Conservation (phyloP, 306 rosid genomes). For the Oxytropis ochrocephala region DNA sequence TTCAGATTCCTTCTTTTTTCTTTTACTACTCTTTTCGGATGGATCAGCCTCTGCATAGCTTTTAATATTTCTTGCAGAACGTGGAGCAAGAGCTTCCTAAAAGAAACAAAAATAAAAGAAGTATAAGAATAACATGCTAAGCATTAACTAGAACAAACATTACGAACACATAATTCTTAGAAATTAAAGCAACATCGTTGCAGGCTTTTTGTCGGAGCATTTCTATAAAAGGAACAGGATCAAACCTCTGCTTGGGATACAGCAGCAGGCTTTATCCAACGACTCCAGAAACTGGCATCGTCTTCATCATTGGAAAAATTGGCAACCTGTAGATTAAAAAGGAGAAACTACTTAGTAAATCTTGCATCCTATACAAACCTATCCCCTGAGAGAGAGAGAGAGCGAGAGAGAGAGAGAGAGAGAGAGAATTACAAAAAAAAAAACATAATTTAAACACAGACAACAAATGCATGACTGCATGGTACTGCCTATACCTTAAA, state of each 20-base stretch:
- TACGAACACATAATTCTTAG: neutral
- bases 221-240: slow-evolving; percentile 12
- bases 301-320: slow-evolving; percentile 84
- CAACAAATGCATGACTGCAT: neutral
- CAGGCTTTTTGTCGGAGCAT: neutral
- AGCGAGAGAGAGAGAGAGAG: too few relatives aligned
- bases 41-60: slow-evolving; percentile 86
- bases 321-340: slow-evolving; percentile 60
- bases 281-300: slow-evolving; percentile 99
- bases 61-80: slow-evolving; percentile 87
- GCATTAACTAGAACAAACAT: slow-evolving; percentile 8
- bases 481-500: slow-evolving; percentile 59
- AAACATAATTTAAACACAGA: neutral
- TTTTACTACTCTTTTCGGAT: slow-evolving; percentile 69
- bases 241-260: slow-evolving; percentile 82
- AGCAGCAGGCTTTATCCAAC: slow-evolving; percentile 94
- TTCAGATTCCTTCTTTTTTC: slow-evolving; percentile 84
- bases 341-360: neutral
- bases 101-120: neutral
- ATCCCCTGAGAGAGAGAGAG: neutral
- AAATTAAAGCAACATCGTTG: neutral
- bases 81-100: slow-evolving; percentile 92
- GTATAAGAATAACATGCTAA: neutral
- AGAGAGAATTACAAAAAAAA: neutral
- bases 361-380: neutral